phyloP scores from a whole-genome alignment of 75 land plant species.

The Isoetes taiwanensis region DNA sequence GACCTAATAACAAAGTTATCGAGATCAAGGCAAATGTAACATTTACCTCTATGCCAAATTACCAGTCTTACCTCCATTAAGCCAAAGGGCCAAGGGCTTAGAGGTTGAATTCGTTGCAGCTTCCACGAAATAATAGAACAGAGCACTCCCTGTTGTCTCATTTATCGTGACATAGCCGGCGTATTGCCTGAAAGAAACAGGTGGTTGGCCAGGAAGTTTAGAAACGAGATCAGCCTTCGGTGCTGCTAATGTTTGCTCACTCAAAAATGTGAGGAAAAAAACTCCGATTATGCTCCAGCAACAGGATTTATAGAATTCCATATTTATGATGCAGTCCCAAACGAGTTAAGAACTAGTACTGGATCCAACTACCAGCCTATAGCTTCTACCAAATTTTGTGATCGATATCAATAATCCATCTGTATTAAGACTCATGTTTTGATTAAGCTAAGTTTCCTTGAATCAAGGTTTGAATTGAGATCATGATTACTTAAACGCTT shows the following conservation, averaged over 20 bases:
- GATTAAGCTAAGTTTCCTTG: no score
- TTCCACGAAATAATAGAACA: slow-evolving; percentile 5
- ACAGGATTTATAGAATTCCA: no score
- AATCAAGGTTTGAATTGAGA: no score
- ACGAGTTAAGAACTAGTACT: no score
- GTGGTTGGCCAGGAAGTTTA: neutral
- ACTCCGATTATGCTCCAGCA: no score
- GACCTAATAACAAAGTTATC: slow-evolving; percentile 44
- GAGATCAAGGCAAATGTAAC: no score
- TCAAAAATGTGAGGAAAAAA: neutral
- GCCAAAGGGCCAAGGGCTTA: slow-evolving; percentile 4
- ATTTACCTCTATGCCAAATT: slow-evolving; percentile 4
- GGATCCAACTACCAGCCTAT: no score
- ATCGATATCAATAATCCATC: no score
- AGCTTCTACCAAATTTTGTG: no score
- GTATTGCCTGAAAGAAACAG: neutral
- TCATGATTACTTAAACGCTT: no score
- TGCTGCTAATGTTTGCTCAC: neutral
- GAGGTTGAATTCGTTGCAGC: neutral
- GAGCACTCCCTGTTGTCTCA: neutral
- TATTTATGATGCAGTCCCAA: no score
- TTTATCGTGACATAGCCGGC: slow-evolving; percentile 3
- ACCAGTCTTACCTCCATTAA: slow-evolving; percentile 6
- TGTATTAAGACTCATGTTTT: no score
- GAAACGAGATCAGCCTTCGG: slow-evolving; percentile 10